Conservation (phyloP, 116 monocot species). For the Trichopus zeylanicus region DNA sequence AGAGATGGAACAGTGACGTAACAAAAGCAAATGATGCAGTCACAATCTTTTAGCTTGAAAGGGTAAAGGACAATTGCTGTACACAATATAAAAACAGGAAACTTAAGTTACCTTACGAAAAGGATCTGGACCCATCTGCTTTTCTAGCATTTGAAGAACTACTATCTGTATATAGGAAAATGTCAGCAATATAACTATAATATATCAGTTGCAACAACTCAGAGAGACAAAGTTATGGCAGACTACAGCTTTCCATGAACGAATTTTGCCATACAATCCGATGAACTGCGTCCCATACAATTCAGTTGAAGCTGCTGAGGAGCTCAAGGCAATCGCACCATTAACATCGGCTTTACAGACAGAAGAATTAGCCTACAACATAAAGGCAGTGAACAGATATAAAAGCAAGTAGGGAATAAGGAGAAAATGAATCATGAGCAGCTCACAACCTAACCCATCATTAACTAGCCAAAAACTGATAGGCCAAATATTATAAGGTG, state of each 20-base stretch:
- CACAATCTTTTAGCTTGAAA: neutral
- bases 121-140: constrained; percentile 97
- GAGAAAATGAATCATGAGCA: too few species aligned
- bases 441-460: too few species aligned
- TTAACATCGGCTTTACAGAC: constrained; percentile 82
- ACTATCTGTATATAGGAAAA: constrained; percentile 40
- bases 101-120: constrained; percentile 57
- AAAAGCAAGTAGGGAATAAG: neutral
- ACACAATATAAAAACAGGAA: neutral
- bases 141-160: constrained; percentile 97
- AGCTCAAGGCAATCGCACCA: constrained; percentile 83
- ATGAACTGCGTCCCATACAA: constrained; percentile 87
- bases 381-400: neutral
- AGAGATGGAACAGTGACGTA: too few species aligned
- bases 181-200: neutral
- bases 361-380: constrained; percentile 66
- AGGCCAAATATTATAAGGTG: too few species aligned
- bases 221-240: neutral
- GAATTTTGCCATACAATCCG: constrained; percentile 88
- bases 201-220: neutral
- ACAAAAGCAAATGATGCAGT: too few species aligned
- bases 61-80: neutral
- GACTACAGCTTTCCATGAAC: constrained; percentile 86
- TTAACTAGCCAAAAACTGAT: too few species aligned
- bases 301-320: constrained; percentile 51